Evolutionary conservation across 2,329 filamentous ascomycete genomes (phyloP).

Genomic region (Ophiostoma himal-ulmi): DNA sequence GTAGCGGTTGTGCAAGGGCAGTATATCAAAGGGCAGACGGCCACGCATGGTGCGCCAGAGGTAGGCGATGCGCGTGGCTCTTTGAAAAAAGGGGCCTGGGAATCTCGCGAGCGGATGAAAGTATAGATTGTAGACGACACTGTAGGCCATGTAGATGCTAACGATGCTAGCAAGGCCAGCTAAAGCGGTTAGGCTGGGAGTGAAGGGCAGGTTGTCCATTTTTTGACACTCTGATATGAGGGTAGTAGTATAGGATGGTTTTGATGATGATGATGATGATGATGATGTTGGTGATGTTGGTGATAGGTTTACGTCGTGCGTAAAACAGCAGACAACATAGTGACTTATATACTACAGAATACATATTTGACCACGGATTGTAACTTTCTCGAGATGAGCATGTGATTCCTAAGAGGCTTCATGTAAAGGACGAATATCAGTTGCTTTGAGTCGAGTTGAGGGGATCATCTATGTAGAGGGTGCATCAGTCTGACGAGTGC

Average conservation of each 20-base stretch:
- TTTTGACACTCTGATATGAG: background rate
- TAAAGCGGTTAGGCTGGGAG: background rate
- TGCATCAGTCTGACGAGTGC: background rate
- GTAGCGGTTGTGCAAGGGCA: too few species aligned
- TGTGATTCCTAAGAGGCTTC: background rate
- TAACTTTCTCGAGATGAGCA: background rate
- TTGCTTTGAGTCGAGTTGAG: background rate
- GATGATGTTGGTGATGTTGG: background rate
- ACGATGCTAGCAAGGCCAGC: background rate
- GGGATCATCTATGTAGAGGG: background rate
- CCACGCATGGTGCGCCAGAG: too few species aligned
- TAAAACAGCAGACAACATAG: background rate
- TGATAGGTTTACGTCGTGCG: background rate
- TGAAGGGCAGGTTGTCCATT: background rate
- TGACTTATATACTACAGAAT: background rate
- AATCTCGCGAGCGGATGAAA: too few species aligned
- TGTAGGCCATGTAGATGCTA: background rate
- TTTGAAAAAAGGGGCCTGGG: too few species aligned
- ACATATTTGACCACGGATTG: too few species aligned
- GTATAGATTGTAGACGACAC: too few species aligned
- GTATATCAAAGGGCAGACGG: too few species aligned
- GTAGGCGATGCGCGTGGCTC: too few species aligned
- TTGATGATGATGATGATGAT: background rate
- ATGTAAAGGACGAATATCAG: background rate
- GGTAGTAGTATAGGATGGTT: background rate